phyloP scores from a whole-genome alignment of 108 stramenopile genomes.

The Pseudonitzschia delicatissima region DNA sequence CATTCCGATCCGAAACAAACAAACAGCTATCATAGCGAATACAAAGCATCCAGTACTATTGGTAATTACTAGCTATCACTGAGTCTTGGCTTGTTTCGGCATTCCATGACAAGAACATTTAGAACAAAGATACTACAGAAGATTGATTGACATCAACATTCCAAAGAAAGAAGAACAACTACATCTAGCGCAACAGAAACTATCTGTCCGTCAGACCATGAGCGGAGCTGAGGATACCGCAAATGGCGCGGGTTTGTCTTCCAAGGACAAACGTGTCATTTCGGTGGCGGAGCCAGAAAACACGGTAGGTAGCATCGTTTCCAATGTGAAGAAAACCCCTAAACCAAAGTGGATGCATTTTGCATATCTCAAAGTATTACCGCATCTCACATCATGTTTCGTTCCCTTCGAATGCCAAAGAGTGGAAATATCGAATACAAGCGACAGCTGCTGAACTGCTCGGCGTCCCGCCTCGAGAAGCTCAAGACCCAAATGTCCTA shows the following conservation, averaged over 20 bases:
- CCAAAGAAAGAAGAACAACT: no score
- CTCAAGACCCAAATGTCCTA: conserved; percentile 86
- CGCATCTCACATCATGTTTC: not conserved
- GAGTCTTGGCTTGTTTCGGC: no score
- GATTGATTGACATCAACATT: no score
- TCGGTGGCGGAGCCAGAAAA: conserved; percentile 35
- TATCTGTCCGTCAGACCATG: not conserved
- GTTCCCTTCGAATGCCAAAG: conserved; percentile 28
- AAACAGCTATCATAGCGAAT: no score
- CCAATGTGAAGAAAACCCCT: not conserved
- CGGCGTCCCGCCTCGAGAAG: conserved; percentile 63
- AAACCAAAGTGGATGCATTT: not conserved
- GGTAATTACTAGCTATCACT: no score
- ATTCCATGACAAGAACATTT: no score
- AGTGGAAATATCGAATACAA: conserved; percentile 82
- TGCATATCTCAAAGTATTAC: not conserved
- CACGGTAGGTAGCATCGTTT: conserved; percentile 19
- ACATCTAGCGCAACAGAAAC: no score
- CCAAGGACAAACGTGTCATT: conserved; percentile 30
- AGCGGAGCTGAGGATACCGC: not conserved
- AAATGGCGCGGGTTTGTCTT: not conserved
- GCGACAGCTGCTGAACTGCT: conserved; percentile 64
- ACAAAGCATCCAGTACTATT: no score
- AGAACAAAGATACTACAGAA: no score
- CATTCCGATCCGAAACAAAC: no score